Percentiles rank a stretch among this genome's conserved stretches.
phyloP scores from a whole-genome alignment of 441 rosid genomes.

The Mallotus japonicus region DNA sequence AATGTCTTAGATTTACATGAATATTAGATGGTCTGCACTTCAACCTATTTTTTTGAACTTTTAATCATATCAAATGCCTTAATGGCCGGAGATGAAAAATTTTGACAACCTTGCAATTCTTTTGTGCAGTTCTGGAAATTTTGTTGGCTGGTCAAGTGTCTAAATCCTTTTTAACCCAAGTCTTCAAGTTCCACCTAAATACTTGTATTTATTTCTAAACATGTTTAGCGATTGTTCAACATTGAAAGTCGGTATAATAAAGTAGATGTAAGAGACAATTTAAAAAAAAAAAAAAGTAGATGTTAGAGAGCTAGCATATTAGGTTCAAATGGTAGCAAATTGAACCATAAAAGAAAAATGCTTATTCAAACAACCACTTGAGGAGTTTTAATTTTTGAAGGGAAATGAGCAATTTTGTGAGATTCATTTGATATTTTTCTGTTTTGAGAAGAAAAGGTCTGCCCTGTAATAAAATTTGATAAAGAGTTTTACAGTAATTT shows the following conservation, averaged over 20 bases:
- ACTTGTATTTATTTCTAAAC: no score
- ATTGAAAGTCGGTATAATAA: no score
- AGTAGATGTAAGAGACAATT: neutral
- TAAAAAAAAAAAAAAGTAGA: neutral
- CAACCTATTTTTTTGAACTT: neutral
- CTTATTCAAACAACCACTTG: neutral
- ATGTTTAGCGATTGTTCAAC: neutral
- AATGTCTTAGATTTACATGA: neutral
- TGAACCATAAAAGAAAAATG: neutral
- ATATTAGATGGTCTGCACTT: neutral
- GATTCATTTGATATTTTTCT: neutral
- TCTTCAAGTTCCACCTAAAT: neutral
- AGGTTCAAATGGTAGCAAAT: neutral
- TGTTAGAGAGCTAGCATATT: neutral
- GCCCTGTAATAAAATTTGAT: neutral
- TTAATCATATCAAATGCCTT: neutral
- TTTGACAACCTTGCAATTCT: neutral
- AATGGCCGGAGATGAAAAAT: neutral
- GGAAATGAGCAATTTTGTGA: neutral
- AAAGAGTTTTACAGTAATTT: neutral
- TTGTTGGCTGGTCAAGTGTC: neutral
- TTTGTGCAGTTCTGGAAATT: neutral
- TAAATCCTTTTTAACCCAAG: neutral
- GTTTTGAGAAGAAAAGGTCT: neutral
- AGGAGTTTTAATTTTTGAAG: neutral